Base-by-base conservation (phyloP, 2,329 filamentous ascomycete species). In the Ophiostoma perfectum region DNA sequence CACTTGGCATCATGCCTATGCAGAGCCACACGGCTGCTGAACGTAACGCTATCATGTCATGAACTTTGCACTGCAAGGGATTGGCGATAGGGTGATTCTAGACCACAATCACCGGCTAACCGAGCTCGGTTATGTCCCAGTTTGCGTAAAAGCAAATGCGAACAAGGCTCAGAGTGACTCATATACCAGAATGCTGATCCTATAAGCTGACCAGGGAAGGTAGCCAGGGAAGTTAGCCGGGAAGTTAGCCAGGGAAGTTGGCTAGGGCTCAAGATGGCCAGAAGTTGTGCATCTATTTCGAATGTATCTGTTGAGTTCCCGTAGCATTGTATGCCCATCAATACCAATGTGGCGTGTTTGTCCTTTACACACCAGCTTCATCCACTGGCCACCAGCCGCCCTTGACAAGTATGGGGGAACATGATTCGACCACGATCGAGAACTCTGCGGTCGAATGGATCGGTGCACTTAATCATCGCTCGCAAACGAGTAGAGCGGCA, bases 1-100 rank as follows among this genome's bases (percentile, higher is more conserved):
- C 55, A 38, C 55, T 38, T 60, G 55, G 55, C 55, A 60, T 16
- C 27, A 60, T 60, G 55, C 55, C 55, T 38, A 18, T 18, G 27
- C 55, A 60, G 7, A 60, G 55, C 36, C 55, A 38, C 5, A 55
- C 18, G 49, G n/a, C 49, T 27, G 11, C 49, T 55, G 8, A 36
- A 11, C 6, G 27, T 38, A 18, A 60, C 55, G 55, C 55, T 60
- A 60, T 16, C 27, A 27, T 55, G 49, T 55, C 49, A 55, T 55
- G 49, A 55, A 60, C 55, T 60, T 60, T 27, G n/a, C 18, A 60
- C 2, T 14, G 27, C 55, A 60, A 60, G 8, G 11, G 1, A 14
- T 5, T 39, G 14, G 27, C 49, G 49, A 4, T 9, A 27, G 18
- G 9, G 49, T 52, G 27, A n/a, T 55, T 55, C 11, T 27, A 4